A percentile compares a stretch with the other conserved stretches of the same genome.
Evolutionary conservation across 805 yeast genomes (phyloP).

Genomic region (Kuraishia borneana): DNA sequence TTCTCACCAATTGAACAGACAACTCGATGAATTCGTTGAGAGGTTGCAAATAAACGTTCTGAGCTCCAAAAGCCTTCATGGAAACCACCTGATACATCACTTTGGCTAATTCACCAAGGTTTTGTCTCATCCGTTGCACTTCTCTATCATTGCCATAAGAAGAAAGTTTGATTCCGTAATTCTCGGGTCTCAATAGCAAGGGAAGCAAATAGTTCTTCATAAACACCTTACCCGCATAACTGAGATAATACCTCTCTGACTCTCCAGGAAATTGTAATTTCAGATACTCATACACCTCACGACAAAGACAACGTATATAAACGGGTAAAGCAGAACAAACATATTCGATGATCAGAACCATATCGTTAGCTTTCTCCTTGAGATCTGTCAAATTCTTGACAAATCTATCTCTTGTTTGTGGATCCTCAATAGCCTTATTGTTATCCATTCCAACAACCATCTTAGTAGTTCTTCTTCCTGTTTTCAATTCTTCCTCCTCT

Average conservation of each 20-base stretch:
- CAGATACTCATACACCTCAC: conserved; percentile 20
- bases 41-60: conserved; percentile 66
- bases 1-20: conserved; percentile 33
- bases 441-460: conserved; percentile 18
- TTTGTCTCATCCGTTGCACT: conserved; percentile 22
- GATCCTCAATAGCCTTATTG: conserved; percentile 66
- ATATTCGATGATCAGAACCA: conserved; percentile 40
- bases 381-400: conserved; percentile 63
- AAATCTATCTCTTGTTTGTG: conserved; percentile 59
- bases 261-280: conserved; percentile 42
- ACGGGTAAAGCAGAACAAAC: conserved; percentile 37
- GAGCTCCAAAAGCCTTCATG: conserved; percentile 52
- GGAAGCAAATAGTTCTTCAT: conserved; percentile 39
- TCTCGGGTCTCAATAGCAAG: conserved; percentile 40
- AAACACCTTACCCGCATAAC: conserved; percentile 59
- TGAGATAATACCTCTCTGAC: conserved; percentile 44
- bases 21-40: conserved; percentile 59
- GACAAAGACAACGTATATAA: conserved; percentile 45
- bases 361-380: conserved; percentile 57
- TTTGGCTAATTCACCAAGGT: conserved; percentile 44
- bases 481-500: conserved; percentile 22
- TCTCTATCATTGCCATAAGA: conserved; percentile 14
- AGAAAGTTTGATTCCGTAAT: conserved; percentile 35
- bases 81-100: conserved; percentile 55
- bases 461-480: conserved; percentile 19